Evolutionary conservation across 2,329 filamentous ascomycete species (phyloP), one percentile per base, ranked within the genome.

Genomic region (Paraphoma sp.): DNA sequence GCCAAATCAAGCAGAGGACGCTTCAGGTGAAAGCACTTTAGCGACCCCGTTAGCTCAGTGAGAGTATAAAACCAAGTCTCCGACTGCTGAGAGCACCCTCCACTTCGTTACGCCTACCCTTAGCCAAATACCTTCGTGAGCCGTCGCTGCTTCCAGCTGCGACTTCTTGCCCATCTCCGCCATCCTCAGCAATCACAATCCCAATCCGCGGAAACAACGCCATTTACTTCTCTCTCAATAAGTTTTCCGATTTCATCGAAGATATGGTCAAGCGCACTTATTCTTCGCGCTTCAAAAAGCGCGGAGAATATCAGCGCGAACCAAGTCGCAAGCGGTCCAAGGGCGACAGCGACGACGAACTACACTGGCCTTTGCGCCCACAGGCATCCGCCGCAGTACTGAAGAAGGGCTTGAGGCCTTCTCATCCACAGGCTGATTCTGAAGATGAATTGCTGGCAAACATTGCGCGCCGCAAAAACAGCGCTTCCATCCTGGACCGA

Each of bases 211-310:
- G 3, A 14, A 10, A 14, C 33, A 14, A 10, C 33, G 7, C 33
- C 14, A 36, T 36, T 36, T 14, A 10, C 33, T 36, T 36, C 33
- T 36, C 33, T 36, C 33, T 36, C 33, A 36, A 3, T 14, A 36
- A 36, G 14, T 14, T 36, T 7, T 36, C 14, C 10, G 33, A 36
- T 14, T 3, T 10, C 33, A 3, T 36, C 3, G 10, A 14, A 2
- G 6, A 7, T 10, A 36, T 36, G 33, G 33, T 14, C 33, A 67
- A 59, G 40, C 54, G 59, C 50, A 68, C 65, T 6, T 68, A 68
- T 50, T 68, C 65, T 11, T 58, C 40, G 18, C 57, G 59, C n/a
- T 57, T 57, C 8, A 68, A 64, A 56, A 41, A 48, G 11, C 59
- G 47, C 23, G 44, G 48, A 7, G 33, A 36, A 36, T 14, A 10